phyloP scores from a whole-genome alignment of 306 rosid species.

The Gynostemma pentaphyllum region DNA sequence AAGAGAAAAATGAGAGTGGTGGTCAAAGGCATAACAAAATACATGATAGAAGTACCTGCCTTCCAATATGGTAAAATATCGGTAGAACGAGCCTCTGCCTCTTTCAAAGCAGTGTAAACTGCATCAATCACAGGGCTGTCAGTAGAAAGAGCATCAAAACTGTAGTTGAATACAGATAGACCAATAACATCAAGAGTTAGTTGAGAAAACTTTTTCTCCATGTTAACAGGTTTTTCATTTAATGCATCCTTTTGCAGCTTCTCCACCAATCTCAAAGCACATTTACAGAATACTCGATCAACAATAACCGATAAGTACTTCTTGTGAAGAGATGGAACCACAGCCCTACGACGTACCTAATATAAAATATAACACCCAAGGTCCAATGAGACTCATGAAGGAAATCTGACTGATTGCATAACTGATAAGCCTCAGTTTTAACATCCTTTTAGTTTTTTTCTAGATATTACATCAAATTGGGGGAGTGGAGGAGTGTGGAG shows the following conservation, averaged over 20 bases:
- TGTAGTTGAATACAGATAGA: constrained; percentile 83
- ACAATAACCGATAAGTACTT: constrained; percentile 81
- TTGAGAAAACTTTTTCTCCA: constrained; percentile 86
- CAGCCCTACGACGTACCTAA: constrained; percentile 92
- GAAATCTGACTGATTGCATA: background rate
- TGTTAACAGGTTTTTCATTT: constrained; percentile 65
- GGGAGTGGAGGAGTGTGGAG: no score
- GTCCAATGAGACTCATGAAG: constrained; percentile 1
- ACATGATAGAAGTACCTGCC: constrained; percentile 22
- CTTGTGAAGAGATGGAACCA: constrained; percentile 94
- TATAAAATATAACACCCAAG: constrained; percentile 17
- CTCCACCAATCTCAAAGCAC: constrained; percentile 87
- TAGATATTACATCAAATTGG: no score
- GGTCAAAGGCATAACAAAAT: background rate
- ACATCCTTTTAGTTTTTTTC: no score
- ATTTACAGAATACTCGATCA: constrained; percentile 75
- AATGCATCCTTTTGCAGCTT: constrained; percentile 55
- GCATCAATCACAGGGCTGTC: constrained; percentile 90
- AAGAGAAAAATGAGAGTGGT: background rate
- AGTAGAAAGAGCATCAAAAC: constrained; percentile 57
- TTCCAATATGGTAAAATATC: constrained; percentile 94
- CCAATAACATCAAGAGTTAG: constrained; percentile 92
- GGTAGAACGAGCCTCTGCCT: constrained; percentile 92
- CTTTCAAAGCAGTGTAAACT: constrained; percentile 89
- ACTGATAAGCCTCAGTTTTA: no score